Conservation (phyloP, 495 filamentous ascomycete genomes). For the Penicillium longicatenatum region DNA sequence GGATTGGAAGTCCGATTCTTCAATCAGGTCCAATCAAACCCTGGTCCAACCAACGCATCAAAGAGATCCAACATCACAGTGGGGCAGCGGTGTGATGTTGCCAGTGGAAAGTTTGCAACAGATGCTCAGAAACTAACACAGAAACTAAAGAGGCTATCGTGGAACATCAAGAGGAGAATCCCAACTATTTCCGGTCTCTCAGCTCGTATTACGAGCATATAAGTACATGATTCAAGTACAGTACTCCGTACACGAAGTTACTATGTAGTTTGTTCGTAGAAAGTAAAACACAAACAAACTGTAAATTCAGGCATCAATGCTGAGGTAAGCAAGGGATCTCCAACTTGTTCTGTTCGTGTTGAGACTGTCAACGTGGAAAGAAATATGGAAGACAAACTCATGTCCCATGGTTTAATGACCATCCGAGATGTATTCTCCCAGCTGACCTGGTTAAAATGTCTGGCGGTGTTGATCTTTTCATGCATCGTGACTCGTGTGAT, state of each 20-base stretch:
- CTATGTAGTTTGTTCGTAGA: no score
- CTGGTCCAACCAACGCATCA: background rate
- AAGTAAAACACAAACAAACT: background rate
- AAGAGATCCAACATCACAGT: background rate
- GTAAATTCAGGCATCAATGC: background rate
- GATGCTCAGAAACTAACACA: background rate
- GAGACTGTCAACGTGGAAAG: background rate
- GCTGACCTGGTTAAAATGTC: conserved; percentile 27
- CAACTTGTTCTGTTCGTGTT: background rate
- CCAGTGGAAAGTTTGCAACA: background rate
- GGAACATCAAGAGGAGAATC: no score
- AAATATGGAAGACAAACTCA: conserved; percentile 27
- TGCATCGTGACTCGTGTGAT: conserved; percentile 46
- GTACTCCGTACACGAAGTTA: no score
- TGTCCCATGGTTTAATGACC: conserved; percentile 15
- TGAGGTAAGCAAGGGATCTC: background rate
- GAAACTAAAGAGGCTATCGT: no score
- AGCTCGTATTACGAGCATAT: no score
- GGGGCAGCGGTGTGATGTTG: background rate
- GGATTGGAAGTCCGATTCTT: no score
- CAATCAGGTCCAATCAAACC: background rate
- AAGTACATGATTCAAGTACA: no score
- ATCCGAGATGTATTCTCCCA: conserved; percentile 14
- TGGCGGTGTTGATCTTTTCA: conserved; percentile 28
- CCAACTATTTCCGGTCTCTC: no score